phyloP scores from a whole-genome alignment of 345 rosid species.

The Corchorus olitorius region DNA sequence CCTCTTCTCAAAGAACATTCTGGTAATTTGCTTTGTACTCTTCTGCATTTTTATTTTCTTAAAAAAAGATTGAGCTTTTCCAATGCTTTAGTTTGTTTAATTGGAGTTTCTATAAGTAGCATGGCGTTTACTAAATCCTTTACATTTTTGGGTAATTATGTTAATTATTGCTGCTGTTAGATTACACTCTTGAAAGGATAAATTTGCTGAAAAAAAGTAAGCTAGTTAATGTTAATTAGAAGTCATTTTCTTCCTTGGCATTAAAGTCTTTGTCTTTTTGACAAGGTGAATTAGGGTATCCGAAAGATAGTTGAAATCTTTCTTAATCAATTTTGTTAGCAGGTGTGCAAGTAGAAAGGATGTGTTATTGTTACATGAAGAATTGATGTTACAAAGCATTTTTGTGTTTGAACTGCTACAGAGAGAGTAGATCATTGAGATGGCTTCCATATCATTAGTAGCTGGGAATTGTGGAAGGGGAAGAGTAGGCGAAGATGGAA shows the following conservation, averaged over 20 bases:
- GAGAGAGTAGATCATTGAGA: conserved; percentile 15
- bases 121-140: no score
- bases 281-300: background rate
- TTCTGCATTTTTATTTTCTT: background rate
- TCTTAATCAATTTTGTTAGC: background rate
- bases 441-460: conserved; percentile 28
- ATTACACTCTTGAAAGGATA: background rate
- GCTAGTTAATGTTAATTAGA: background rate
- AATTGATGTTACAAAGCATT: background rate
- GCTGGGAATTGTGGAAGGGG: conserved; percentile 34
- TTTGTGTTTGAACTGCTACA: conserved; percentile 1
- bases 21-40: background rate
- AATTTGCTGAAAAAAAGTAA: background rate
- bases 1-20: conserved; percentile 13
- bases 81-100: background rate
- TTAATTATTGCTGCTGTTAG: background rate
- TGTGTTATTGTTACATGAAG: conserved; percentile 16
- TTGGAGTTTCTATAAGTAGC: background rate
- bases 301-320: background rate
- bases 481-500: conserved; percentile 16
- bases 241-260: background rate
- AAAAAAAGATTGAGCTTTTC: background rate
- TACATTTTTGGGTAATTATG: background rate
- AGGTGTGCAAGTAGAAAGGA: conserved; percentile 6
- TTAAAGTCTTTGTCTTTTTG: background rate